Evolutionary conservation across 2,329 filamentous ascomycete genomes (phyloP).

Genomic region (Fusarium euwallaceae): DNA sequence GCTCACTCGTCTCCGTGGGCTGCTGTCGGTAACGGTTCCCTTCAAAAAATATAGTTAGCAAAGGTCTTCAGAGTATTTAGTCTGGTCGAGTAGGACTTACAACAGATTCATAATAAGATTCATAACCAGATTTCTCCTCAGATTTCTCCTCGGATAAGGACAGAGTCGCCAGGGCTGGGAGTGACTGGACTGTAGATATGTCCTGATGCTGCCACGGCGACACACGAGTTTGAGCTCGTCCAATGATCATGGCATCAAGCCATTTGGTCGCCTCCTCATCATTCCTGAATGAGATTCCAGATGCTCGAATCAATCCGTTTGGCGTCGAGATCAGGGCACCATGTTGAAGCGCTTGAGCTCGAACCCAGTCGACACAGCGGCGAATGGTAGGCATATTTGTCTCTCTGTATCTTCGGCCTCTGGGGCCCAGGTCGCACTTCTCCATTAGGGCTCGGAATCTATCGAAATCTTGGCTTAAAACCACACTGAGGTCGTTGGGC

Average conservation of each 20-base stretch:
- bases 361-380: neutral
- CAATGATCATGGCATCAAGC: neutral
- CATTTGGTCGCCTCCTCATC: neutral
- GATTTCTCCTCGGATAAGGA: neutral
- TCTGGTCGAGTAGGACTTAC: neutral
- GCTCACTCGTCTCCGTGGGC: neutral
- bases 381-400: neutral
- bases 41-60: neutral
- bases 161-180: neutral
- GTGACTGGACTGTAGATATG: neutral
- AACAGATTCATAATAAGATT: neutral
- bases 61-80: neutral
- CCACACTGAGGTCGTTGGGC: neutral
- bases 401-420: neutral
- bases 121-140: too few relatives aligned
- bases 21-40: neutral
- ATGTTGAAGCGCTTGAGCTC: neutral
- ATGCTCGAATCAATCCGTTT: neutral
- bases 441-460: neutral
- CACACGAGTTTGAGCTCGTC: too few relatives aligned
- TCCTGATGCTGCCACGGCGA: neutral
- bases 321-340: neutral
- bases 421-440: neutral
- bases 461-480: neutral
- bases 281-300: neutral